These are phyloP conservation scores for Nematodospora anomalae DNA, from an alignment of 1,139 yeast species.

Conservation along the genomic window DNA sequence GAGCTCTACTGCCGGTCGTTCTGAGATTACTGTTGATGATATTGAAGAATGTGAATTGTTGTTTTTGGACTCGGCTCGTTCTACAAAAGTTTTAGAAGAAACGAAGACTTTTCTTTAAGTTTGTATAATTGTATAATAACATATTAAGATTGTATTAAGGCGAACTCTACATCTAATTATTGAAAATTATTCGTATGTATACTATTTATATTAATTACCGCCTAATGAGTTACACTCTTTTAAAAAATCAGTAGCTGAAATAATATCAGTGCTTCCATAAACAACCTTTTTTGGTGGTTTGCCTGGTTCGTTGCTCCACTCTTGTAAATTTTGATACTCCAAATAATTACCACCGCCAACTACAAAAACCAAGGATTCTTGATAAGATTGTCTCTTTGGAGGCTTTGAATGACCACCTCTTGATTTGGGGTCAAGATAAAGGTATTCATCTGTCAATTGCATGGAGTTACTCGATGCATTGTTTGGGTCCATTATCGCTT, in stretches of 20 bases:
- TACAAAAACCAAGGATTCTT: slow-evolving; percentile 82
- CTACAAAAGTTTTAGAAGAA: slow-evolving; percentile 71
- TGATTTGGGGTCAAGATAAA: slow-evolving; percentile 86
- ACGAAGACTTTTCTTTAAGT: slow-evolving; percentile 47
- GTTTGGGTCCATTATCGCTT: slow-evolving; percentile 84
- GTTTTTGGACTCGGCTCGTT: slow-evolving; percentile 86
- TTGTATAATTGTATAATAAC: slow-evolving; percentile 1
- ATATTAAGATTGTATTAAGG: background rate
- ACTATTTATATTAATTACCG: slow-evolving; percentile 5
- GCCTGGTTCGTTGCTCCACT: slow-evolving; percentile 60
- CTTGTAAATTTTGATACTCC: slow-evolving; percentile 92
- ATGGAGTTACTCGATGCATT: slow-evolving; percentile 60
- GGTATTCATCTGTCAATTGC: slow-evolving; percentile 79
- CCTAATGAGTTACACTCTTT: slow-evolving; percentile 69
- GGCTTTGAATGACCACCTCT: slow-evolving; percentile 89
- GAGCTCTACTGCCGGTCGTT: slow-evolving; percentile 70
- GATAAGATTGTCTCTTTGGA: slow-evolving; percentile 80
- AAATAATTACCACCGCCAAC: slow-evolving; percentile 96
- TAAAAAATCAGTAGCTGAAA: slow-evolving; percentile 75
- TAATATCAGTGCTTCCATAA: slow-evolving; percentile 84
- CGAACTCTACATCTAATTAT: too few species aligned
- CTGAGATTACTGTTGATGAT: slow-evolving; percentile 67
- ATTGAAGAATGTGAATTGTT: slow-evolving; percentile 83
- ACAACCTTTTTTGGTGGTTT: slow-evolving; percentile 49
- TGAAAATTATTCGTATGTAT: too few species aligned